Percentiles rank a stretch among this genome's conserved stretches.
Conservation (phyloP, 2,329 filamentous ascomycete species). For the Colletotrichum scovillei region DNA sequence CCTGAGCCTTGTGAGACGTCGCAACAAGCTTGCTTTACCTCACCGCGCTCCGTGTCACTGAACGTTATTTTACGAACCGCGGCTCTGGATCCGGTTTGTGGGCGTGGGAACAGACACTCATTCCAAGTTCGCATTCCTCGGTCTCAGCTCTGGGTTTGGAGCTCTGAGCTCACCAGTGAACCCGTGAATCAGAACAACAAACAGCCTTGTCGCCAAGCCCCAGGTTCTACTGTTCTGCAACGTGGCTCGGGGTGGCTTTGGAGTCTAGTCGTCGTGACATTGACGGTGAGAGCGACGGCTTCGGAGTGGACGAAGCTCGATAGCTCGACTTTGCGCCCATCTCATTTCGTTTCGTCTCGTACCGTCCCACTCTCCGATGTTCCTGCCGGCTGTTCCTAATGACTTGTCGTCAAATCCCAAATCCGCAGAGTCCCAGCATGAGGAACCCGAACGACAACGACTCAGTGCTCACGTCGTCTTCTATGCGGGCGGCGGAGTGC, state of each 20-base stretch:
- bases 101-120: neutral
- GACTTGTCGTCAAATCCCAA: neutral
- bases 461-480: neutral
- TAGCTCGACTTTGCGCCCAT: neutral
- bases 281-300: slow-evolving; percentile 6
- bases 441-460: neutral
- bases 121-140: neutral
- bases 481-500: neutral
- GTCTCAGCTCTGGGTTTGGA: no score
- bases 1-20: slow-evolving; percentile 1
- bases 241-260: neutral
- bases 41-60: neutral
- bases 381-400: neutral
- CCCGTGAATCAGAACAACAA: no score
- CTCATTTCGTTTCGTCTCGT: neutral
- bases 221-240: neutral
- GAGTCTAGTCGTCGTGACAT: neutral
- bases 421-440: neutral
- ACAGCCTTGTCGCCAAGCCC: neutral
- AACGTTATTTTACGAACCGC: neutral
- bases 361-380: neutral
- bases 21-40: neutral
- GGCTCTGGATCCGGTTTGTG: neutral
- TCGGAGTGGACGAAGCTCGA: neutral
- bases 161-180: neutral